Base-by-base conservation (phyloP, 345 rosid genomes). In the Conringia planisiliqua region DNA sequence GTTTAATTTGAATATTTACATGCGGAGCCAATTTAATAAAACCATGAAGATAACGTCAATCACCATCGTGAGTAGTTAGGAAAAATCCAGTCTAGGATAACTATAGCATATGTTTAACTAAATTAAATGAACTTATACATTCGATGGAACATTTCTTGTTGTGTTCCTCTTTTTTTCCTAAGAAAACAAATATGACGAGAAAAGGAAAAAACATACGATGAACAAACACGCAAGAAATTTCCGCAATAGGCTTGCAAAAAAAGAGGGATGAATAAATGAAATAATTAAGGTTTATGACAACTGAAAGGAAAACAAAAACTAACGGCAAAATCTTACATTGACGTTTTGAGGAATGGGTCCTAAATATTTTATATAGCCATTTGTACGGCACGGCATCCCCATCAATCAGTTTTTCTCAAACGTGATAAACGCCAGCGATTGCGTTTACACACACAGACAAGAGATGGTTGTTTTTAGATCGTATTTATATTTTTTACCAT, bases 281-380 rank as follows among this genome's bases (percentile, higher is more conserved):
- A 50, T 18, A 7, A 8, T 7, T 7, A 38, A 68, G 51, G 51
- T 66, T 30, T 16, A 46, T 47, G 35, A 46, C 8, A 75, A 75
- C 66, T 50, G 20, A 73, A 48, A 59, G 24, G 4, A 64, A 67
- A 59, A 67, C n/a, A 36, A 67, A 47, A 26, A 43, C 48, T 62
- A 68, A 62, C 64, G 4, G 70, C 52, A 69, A 76, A 69, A 69
- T 76, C 79, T 76, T 8, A 51, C 24, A 62, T 62, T 62, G 79
- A 76, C 70, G 70, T 76, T 62, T 42, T 18, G 24, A 76, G 64
- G 79, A 69, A 62, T 76, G 70, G 73, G 74, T 60, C 32, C 40
- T 24, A 50, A 69, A 68, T 69, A 52, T 52, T 51, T 51, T 52
- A 52, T 44, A 16, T 5, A 54, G 32, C 59, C 40, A 7, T 61